Evolutionary conservation across 2,329 filamentous ascomycete genomes (phyloP), one percentile per base, ranked within the genome.

Genomic region (Aspergillus vadensis): DNA sequence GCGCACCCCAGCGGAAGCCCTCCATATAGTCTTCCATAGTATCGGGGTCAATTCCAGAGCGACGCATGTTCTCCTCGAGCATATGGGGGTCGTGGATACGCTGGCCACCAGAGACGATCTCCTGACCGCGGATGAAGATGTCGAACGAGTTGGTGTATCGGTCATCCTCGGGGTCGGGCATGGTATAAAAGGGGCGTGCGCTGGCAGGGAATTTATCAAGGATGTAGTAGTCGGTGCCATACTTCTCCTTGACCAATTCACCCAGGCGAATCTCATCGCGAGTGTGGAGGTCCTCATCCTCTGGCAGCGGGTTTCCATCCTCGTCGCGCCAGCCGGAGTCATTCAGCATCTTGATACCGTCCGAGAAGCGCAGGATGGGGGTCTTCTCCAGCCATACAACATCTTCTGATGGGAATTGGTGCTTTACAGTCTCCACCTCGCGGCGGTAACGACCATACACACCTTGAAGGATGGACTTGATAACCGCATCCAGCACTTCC

Each of bases 71-170:
- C 68, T 89, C 84, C 48, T 88, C 84, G n/a, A 97, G 82, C 72
- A 91, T 84, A 4, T 83, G 79, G 0, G 90, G 85, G 63, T 95
- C 88, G 74, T 97, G 91, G 64, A 97, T 96, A 85, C 93, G 92
- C 76, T 97, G 93, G 7, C 93, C 93, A 68, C 93, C 93, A 1
- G 91, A 94, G 49, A 94, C 88, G 59, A 97, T 95, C 75, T 97
- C 93, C 72, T 97, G 93, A 0, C 93, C 93, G 30, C 93, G 89
- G 47, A 97, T 85, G 79, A 97, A 97, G 60, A 97, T 96, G 74
- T 97, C 93, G 69, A 97, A 97, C 0, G 93, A 96, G 74, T 96
- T 96, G 54, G 93, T 97, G 74, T 88, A 86, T 36, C 84, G 82
- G 12, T 85, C 81, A 70, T 96, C 86, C 15, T 88, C 81, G 1